Percentiles rank a stretch among this genome's conserved stretches.
Evolutionary conservation across 1,284 basidiomycete genomes (phyloP).

Genomic region (Apiotrichum brassicae): DNA sequence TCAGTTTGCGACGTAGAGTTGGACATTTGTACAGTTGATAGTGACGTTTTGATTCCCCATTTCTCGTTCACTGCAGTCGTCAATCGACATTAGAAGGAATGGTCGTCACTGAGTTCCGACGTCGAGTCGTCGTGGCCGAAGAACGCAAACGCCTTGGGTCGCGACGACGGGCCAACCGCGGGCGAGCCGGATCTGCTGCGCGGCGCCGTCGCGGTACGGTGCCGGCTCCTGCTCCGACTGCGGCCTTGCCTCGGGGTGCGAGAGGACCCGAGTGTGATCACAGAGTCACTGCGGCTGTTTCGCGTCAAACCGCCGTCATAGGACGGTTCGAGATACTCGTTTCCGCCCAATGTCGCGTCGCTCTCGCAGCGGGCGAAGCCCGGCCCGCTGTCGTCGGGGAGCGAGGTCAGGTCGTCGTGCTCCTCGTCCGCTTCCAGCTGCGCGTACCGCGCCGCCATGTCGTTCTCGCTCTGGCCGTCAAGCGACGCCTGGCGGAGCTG

Average conservation of each 20-base stretch:
- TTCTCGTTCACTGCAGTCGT: no score
- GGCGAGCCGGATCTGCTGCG: neutral
- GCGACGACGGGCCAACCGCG: constrained; percentile 6
- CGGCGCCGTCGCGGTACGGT: neutral
- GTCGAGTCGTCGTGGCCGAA: constrained; percentile 32
- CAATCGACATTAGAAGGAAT: neutral
- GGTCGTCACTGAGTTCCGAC: constrained; percentile 9
- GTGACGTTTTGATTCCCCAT: no score
- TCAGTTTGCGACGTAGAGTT: no score
- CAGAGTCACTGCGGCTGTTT: neutral
- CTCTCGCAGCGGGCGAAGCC: neutral
- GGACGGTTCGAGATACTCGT: neutral
- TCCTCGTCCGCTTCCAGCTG: neutral
- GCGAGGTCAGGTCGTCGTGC: neutral
- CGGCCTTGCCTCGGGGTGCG: constrained; percentile 15
- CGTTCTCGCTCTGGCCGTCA: neutral
- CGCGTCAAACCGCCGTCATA: neutral
- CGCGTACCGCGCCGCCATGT: neutral
- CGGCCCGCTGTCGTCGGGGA: neutral
- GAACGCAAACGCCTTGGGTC: constrained; percentile 45
- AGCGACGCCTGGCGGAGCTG: constrained; percentile 5
- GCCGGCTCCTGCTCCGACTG: constrained; percentile 1
- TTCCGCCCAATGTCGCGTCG: constrained; percentile 9
- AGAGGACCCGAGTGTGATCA: neutral
- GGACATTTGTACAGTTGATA: no score